Evolutionary conservation across 257 asterid genomes (phyloP).

Genomic region (Solanum tarapatanum): DNA sequence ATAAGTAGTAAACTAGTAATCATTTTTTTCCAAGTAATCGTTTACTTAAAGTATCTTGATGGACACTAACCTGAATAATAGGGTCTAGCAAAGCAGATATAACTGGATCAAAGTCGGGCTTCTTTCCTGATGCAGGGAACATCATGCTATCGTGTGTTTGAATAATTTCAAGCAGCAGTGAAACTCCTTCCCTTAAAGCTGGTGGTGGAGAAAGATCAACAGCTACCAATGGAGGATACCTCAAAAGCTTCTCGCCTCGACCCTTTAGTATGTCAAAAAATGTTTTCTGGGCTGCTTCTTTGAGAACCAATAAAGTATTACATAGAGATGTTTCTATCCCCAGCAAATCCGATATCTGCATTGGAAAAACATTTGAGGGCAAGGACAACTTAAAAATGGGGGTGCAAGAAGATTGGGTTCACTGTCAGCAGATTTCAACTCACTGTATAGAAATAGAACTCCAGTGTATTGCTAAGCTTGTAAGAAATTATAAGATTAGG

Average conservation of each 20-base stretch:
- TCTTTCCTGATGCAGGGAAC: constrained; percentile 65
- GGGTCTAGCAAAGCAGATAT: constrained; percentile 95
- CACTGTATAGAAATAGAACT: constrained; percentile 91
- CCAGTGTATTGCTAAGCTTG: constrained; percentile 86
- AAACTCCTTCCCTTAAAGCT: constrained; percentile 83
- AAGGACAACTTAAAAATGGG: constrained; percentile 2
- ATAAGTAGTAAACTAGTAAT: not conserved
- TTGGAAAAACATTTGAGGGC: constrained; percentile 1
- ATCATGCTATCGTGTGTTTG: constrained; percentile 82
- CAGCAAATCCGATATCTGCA: constrained; percentile 80
- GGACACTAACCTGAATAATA: constrained; percentile 63
- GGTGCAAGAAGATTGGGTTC: not conserved
- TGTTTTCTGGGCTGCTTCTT: constrained; percentile 91
- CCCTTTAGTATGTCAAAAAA: constrained; percentile 77
- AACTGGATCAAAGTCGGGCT: constrained; percentile 75
- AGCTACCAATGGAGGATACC: constrained; percentile 92
- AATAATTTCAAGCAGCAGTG: constrained; percentile 79
- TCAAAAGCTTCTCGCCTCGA: constrained; percentile 88
- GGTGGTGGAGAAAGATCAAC: constrained; percentile 93
- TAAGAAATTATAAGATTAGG: constrained; percentile 78
- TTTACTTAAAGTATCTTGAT: not conserved
- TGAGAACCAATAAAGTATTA: constrained; percentile 84
- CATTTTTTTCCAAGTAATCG: not conserved
- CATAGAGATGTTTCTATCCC: constrained; percentile 89
- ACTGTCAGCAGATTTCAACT: constrained; percentile 19